Base-by-base conservation (phyloP, 1,139 yeast genomes). In the Candida buenavistaensis region DNA sequence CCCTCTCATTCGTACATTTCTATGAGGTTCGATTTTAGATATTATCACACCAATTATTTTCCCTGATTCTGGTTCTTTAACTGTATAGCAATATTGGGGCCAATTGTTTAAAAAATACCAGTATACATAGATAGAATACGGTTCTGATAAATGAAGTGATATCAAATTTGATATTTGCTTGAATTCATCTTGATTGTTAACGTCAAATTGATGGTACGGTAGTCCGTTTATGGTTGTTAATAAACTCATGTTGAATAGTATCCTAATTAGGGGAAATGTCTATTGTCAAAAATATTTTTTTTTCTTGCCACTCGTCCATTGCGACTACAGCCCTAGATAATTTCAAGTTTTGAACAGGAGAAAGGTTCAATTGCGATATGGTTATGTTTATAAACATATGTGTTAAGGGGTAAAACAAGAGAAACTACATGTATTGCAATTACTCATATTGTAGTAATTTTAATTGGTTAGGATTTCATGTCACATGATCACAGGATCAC, bases 11-110 rank as follows among this genome's bases (percentile, higher is more conserved):
- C 96, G 67, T 8, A 74, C 81, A 22, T 75, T 73, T 38, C 92
- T 68, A 59, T 92, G 97, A 4, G 75, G 68, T 47, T 85, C 95
- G n/a, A 81, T 75, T 52, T 88, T 88, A 41, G 95, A 82, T 7
- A 92, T 86, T 14, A 90, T 81, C 27, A 85, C 87, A 3, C 97
- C 98, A 12, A 90, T 72, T n/a, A 61, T 50, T 16, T 36, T 37
- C 10, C 33, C 36, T n/a, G 31, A 15, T 12, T 50, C 46, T 8
- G 26, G 32, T 7, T 43, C 46, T 37, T 61, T 57, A 25, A 68
- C 68, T 3, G 64, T 54, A 39, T 61, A 64, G 45, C 75, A 68
- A 46, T 68, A 69, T 38, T 69, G 71, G 9, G 75, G 72, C 75
- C 75, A 69, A 17, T 58, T 60, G 47, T 68, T 63, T 37, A 70